Percentiles rank a stretch among this genome's conserved stretches.
These are phyloP conservation scores for Populus tremula DNA, from an alignment of 345 rosid genomes.

Conservation along the genomic window DNA sequence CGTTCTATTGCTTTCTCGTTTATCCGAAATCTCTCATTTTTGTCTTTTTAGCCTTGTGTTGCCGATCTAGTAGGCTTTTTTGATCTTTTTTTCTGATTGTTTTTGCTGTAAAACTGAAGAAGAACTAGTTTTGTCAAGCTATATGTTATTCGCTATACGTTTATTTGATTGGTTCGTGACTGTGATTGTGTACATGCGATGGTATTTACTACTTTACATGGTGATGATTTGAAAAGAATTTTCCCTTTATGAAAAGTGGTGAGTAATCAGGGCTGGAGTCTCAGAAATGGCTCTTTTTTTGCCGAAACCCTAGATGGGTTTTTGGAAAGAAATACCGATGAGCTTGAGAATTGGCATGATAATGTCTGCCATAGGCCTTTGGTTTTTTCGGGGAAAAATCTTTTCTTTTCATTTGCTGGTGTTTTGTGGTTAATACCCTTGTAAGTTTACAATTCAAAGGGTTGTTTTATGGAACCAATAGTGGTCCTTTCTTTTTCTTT, in stretches of 20 bases:
- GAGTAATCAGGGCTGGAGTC: conserved; percentile 62
- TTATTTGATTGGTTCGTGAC: background rate
- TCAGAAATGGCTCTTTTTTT: conserved; percentile 38
- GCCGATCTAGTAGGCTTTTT: no score
- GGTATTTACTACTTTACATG: conserved; percentile 5
- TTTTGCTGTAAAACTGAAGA: no score
- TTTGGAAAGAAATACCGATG: conserved; percentile 46
- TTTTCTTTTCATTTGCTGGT: conserved; percentile 18
- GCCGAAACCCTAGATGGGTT: conserved; percentile 22
- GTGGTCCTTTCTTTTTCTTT: no score
- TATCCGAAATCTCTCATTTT: no score
- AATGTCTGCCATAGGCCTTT: conserved; percentile 57
- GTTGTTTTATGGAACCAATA: background rate
- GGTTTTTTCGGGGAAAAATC: conserved; percentile 35
- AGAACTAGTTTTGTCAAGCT: no score
- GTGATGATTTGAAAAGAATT: conserved; percentile 14
- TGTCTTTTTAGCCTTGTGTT: no score
- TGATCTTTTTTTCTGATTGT: no score
- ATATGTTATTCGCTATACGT: no score
- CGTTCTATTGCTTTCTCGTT: background rate
- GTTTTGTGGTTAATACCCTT: background rate
- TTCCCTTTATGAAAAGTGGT: background rate
- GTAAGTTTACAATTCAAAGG: background rate
- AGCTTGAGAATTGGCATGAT: conserved; percentile 55
- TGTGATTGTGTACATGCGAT: background rate